Base-by-base conservation (phyloP, 2,329 filamentous ascomycete species). In the Fusarium denticulatum region DNA sequence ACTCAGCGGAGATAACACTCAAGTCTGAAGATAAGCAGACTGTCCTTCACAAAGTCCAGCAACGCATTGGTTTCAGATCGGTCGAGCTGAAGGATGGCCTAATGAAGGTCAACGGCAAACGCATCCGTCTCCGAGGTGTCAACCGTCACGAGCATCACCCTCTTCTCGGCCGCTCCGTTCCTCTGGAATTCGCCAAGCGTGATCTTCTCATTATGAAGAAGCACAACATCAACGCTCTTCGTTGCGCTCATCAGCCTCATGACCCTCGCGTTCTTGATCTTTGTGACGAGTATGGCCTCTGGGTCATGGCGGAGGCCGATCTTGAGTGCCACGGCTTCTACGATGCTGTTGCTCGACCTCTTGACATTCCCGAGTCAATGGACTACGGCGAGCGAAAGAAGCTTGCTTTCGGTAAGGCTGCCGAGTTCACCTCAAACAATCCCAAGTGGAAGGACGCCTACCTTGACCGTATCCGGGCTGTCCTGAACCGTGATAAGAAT, bases 191-290 rank as follows among this genome's bases (percentile, higher is more conserved):
- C 64, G 87, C 92, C 77, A 86, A 87, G 70, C 80, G 84, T 20
- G 92, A 94, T 72, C 83, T 94, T 4, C 76, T 91, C 5, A 82
- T 90, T 7, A 94, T 94, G 91, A 94, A 94, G 80, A 83, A 82
- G 12, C 87, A 92, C 83, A 93, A 93, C 75, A 86, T 94, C 81
- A 94, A 94, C 71, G 89, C 92, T 2, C 85, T 94, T 10, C 89
- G 92, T 0, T 91, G 88, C 58, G 91, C 88, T 4, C 92, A 94
- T 77, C 91, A 94, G 68, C 89, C 91, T 1, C 90, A 89, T n/a
- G 87, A 92, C 72, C 87, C 88, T 2, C 82, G 84, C 6, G 76
- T 93, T 4, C 88, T 90, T 37, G 88, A 90, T 57, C 81, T 92
- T 3, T 88, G 88, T 11, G 90, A 92, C 71, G 89, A 92, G 78